Conservation (phyloP, 805 yeast genomes). For the Groenewaldozyma salmanticensis region DNA sequence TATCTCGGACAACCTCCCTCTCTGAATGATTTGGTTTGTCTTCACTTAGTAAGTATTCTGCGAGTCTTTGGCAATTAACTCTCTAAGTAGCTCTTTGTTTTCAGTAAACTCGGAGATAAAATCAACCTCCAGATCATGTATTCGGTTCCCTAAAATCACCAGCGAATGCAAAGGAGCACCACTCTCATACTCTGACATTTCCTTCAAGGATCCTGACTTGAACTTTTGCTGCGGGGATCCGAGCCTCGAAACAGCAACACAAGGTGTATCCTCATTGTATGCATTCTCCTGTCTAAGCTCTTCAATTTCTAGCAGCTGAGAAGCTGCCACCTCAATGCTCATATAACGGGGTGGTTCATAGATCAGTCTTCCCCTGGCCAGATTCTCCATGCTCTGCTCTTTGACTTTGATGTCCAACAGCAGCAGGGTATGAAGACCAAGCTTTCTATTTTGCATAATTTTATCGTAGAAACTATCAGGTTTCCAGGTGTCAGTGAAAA, state of each 20-base stretch:
- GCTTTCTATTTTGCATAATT: conserved; percentile 75
- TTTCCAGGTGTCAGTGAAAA: conserved; percentile 91
- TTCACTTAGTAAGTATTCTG: too few species aligned
- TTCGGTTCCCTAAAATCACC: conserved; percentile 81
- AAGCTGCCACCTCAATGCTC: conserved; percentile 84
- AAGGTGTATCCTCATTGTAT: conserved; percentile 80
- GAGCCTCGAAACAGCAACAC: conserved; percentile 83
- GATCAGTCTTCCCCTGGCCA: conserved; percentile 84
- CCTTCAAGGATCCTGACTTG: conserved; percentile 74
- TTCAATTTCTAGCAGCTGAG: conserved; percentile 81
- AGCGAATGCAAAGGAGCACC: conserved; percentile 94
- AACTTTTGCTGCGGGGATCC: conserved; percentile 80
- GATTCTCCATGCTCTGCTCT: conserved; percentile 89
- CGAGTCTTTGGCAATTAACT: conserved; percentile 36
- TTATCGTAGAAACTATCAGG: conserved; percentile 93
- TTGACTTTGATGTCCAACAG: conserved; percentile 90
- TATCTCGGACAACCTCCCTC: too few species aligned
- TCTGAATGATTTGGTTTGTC: conserved; percentile 17
- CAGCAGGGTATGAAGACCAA: conserved; percentile 86
- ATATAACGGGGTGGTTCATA: conserved; percentile 97
- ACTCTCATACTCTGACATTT: conserved; percentile 72
- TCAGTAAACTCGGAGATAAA: conserved; percentile 70
- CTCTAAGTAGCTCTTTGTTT: conserved; percentile 36
- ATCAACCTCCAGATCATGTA: conserved; percentile 87
- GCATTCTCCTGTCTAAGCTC: conserved; percentile 66